Evolutionary conservation across 2,329 filamentous ascomycete species (phyloP).

Genomic region (Basipetospora chlamydospora): DNA sequence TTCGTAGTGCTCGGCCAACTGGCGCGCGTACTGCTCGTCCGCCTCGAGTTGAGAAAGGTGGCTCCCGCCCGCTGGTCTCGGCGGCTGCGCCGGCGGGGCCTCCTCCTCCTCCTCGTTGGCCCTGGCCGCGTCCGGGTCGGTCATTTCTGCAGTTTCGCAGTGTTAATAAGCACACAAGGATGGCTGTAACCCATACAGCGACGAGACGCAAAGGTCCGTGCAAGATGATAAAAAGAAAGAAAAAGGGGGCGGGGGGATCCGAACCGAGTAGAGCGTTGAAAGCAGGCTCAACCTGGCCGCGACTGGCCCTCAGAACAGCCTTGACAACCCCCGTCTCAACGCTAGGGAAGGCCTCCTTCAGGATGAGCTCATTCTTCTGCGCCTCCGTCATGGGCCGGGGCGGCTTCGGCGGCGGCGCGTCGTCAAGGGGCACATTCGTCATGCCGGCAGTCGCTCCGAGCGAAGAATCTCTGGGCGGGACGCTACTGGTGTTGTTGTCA

Average conservation of each 20-base stretch:
- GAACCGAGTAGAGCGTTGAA: conserved; percentile 86
- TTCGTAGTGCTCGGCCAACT: conserved; percentile 83
- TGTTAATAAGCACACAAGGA: no score
- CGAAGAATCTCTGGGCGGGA: no score
- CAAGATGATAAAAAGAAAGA: no score
- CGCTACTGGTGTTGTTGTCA: conserved; percentile 11
- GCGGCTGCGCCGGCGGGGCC: conserved; percentile 62
- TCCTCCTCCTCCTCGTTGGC: conserved; percentile 41
- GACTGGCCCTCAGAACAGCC: conserved; percentile 75
- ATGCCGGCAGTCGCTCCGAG: no score
- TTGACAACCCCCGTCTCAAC: conserved; percentile 72
- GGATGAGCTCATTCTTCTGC: conserved; percentile 72
- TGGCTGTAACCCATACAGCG: no score
- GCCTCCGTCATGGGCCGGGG: conserved; percentile 68
- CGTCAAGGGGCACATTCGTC: conserved; percentile 20
- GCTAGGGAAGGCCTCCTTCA: conserved; percentile 85
- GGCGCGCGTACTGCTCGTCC: conserved; percentile 82
- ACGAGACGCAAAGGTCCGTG: no score
- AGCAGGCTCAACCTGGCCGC: conserved; percentile 77
- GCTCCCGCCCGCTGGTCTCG: conserved; percentile 50
- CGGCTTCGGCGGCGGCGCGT: conserved; percentile 59
- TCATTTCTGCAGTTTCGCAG: conserved; percentile 57
- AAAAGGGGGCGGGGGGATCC: no score
- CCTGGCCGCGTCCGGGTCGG: conserved; percentile 54
- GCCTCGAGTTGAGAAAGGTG: conserved; percentile 71